Conservation (phyloP, 2,329 filamentous ascomycete species). For the Diaporthe amygdali region DNA sequence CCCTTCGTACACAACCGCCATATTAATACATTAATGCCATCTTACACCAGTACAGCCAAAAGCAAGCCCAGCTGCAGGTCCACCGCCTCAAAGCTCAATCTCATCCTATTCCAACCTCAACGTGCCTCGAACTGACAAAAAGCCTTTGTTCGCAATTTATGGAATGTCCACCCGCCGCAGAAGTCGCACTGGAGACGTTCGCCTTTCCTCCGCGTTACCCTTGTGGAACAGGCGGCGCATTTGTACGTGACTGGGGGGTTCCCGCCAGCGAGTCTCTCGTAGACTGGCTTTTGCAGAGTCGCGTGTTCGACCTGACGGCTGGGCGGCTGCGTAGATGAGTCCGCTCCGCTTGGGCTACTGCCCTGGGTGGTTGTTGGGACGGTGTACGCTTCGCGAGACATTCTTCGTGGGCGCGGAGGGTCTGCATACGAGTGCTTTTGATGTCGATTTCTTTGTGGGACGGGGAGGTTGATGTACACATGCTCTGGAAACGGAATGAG, state of each 20-base stretch:
- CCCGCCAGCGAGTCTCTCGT: background rate
- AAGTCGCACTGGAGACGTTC: background rate
- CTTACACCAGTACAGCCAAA: accelerated
- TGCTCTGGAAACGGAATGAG: accelerated
- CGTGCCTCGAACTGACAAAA: background rate
- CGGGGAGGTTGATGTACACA: background rate
- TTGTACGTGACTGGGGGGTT: background rate
- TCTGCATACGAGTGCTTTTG: background rate
- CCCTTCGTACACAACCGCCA: no score
- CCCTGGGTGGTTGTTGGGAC: background rate
- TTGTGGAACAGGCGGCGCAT: background rate
- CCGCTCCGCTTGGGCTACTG: background rate
- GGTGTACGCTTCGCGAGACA: background rate
- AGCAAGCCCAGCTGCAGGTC: background rate
- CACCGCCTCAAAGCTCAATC: background rate
- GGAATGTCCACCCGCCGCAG: background rate
- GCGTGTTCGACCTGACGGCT: background rate
- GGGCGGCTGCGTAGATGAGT: background rate
- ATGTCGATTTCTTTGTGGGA: background rate
- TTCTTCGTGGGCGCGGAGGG: background rate
- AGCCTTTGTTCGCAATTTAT: background rate
- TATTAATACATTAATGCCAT: background rate
- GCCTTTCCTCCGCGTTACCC: background rate
- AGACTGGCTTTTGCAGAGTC: background rate
- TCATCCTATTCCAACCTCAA: background rate